phyloP scores from a whole-genome alignment of 768 basidiomycete genomes.

The Sarcodon aspratus region DNA sequence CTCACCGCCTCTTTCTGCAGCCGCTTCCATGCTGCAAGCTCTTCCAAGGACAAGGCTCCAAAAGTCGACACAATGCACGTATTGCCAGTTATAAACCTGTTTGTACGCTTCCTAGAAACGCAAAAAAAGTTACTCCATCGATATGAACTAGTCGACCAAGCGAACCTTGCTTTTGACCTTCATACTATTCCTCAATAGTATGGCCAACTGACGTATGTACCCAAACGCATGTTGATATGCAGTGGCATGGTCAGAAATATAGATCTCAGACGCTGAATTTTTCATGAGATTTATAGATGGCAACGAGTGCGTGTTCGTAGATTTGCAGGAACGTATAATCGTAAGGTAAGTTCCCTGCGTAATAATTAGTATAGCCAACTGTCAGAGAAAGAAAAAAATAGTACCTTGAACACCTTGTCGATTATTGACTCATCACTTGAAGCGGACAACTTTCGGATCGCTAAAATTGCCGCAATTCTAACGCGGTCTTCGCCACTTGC shows the following conservation, averaged over 20 bases:
- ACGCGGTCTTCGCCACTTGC: slow-evolving; percentile 69
- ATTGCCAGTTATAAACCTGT: slow-evolving; percentile 99
- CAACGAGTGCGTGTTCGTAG: slow-evolving; percentile 77
- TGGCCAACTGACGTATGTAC: slow-evolving; percentile 90
- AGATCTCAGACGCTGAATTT: slow-evolving; percentile 91
- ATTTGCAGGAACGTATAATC: slow-evolving; percentile 73
- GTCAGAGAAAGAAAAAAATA: slow-evolving; percentile 5
- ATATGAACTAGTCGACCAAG: slow-evolving; percentile 1
- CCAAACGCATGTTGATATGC: slow-evolving; percentile 94
- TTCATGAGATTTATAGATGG: slow-evolving; percentile 96
- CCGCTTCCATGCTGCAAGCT: slow-evolving; percentile 56
- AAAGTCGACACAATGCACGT: slow-evolving; percentile 90
- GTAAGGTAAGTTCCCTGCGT: slow-evolving; percentile 54
- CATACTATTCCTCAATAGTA: slow-evolving; percentile 86
- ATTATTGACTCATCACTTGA: slow-evolving; percentile 70
- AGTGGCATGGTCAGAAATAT: slow-evolving; percentile 58
- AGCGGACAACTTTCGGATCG: slow-evolving; percentile 69
- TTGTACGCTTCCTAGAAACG: slow-evolving; percentile 69
- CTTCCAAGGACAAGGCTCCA: slow-evolving; percentile 85
- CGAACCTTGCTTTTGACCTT: slow-evolving; percentile 75
- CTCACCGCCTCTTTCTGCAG: slow-evolving; percentile 35
- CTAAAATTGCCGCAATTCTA: slow-evolving; percentile 78
- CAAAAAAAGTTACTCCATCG: neutral
- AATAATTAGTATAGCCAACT: neutral
- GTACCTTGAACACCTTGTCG: slow-evolving; percentile 80